Percentiles rank a stretch among this genome's conserved stretches.
Conservation (phyloP, 2,329 filamentous ascomycete species). For the Calonectria honghensis region DNA sequence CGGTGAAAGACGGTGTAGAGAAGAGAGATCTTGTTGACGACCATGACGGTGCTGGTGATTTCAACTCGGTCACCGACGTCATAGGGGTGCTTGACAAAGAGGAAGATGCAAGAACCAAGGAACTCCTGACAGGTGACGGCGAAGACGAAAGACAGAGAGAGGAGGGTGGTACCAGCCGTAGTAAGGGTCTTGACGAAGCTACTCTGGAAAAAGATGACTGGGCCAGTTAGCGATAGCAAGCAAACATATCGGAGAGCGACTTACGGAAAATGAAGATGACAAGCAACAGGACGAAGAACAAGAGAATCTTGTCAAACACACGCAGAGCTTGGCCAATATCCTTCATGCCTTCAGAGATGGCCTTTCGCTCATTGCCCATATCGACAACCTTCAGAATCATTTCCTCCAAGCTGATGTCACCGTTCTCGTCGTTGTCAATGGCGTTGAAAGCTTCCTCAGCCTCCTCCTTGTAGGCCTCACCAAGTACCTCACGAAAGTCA, state of each 20-base stretch:
- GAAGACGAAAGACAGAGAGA: slow-evolving; percentile 98
- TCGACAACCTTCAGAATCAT: slow-evolving; percentile 93
- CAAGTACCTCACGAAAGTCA: slow-evolving; percentile 92
- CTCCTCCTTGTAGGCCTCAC: slow-evolving; percentile 81
- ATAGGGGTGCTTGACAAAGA: slow-evolving; percentile 98
- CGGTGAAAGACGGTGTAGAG: slow-evolving; percentile 94
- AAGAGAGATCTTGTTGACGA: slow-evolving; percentile 95
- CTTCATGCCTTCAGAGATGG: slow-evolving; percentile 94
- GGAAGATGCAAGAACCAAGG: slow-evolving; percentile 97
- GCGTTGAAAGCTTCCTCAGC: slow-evolving; percentile 89
- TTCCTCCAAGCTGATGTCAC: slow-evolving; percentile 95
- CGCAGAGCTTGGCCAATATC: slow-evolving; percentile 96
- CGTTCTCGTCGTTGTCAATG: slow-evolving; percentile 91
- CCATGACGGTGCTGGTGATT: slow-evolving; percentile 80
- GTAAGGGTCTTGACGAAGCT: slow-evolving; percentile 90
- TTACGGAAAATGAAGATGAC: slow-evolving; percentile 88
- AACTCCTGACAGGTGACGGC: slow-evolving; percentile 94
- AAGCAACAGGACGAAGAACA: slow-evolving; percentile 87
- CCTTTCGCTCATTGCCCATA: slow-evolving; percentile 89
- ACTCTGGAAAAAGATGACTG: slow-evolving; percentile 90
- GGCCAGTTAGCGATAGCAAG: slow-evolving; percentile 41
- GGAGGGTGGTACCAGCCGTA: slow-evolving; percentile 91
- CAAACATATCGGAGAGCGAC: slow-evolving; percentile 54
- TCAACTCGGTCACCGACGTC: slow-evolving; percentile 97
- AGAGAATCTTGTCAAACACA: slow-evolving; percentile 90